Evolutionary conservation across 1,284 basidiomycete genomes (phyloP), one percentile per base, ranked within the genome.

Genomic region (Sanghuangporus baumii): DNA sequence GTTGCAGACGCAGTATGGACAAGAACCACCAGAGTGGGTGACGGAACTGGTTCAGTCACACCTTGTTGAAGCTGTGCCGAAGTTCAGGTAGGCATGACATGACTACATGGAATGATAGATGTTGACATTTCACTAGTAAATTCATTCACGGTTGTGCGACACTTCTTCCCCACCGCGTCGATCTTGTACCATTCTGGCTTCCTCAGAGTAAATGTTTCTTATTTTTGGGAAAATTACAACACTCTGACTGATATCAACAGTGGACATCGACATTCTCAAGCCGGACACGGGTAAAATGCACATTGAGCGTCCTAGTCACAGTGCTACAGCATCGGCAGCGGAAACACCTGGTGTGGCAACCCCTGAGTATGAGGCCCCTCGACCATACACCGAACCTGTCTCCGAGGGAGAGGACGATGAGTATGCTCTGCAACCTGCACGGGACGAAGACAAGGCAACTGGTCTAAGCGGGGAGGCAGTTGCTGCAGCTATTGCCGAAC

Each of bases 121-220:
- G 67, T 70, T n/a, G 38, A 46, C 41, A 6, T 63, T 46, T 40
- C 70, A 74, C 60, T 66, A 92, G 93, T 75, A 96, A 96, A 85
- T 98, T 98, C 74, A 97, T 98, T 67, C 96, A 98, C 72, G 96
- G 96, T 31, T 99, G 96, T 71, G 91, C 96, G 0, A 96, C 94
- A 0, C 80, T 98, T 0, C 77, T 99, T 7, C 93, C 96, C 40
- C 88, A 94, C 73, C 91, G 96, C 50, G 96, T 98, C 60, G 93
- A 98, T 71, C 84, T 99, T n/a, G 92, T 99, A 16, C 96, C 96
- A 3, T 99, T 98, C 82, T 99, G 96, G 96, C 85, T 98, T 3
- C 95, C 94, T 5, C 94, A 96, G 74, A 96, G 89, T 94, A 73
- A 61, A 86, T 37, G 20, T 18, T 20, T 20, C 7, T 3, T 8